These are phyloP conservation scores for Paraphoma sp. DNA, from an alignment of 2,329 filamentous ascomycete genomes.

Conservation along the genomic window DNA sequence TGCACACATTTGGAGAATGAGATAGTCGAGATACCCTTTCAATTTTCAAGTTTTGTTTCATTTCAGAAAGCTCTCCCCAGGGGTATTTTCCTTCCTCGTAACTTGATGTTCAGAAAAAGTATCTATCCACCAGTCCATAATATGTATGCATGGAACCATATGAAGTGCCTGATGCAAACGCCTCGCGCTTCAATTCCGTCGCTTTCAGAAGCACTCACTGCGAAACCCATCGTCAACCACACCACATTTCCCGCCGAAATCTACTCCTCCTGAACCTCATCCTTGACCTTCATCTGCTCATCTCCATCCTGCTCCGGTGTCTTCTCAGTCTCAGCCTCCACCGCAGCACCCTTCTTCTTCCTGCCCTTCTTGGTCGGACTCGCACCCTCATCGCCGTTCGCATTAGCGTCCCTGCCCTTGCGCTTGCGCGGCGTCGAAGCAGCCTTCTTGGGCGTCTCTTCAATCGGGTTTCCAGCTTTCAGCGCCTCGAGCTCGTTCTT, in stretches of 20 bases:
- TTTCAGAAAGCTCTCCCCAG: no score
- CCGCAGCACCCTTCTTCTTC: constrained; percentile 6
- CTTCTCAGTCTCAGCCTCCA: not conserved
- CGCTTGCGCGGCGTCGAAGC: constrained; percentile 14
- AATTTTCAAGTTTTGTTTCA: constrained; percentile 4
- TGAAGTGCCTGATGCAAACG: no score
- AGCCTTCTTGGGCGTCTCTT: constrained; percentile 3
- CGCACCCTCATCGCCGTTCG: constrained; percentile 4
- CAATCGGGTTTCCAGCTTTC: constrained; percentile 11
- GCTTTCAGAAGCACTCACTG: no score
- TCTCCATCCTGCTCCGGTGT: constrained; percentile 1
- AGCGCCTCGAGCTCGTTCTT: constrained; percentile 25
- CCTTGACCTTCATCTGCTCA: constrained; percentile 1
- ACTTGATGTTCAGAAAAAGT: no score
- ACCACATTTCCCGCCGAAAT: not conserved
- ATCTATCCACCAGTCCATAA: no score
- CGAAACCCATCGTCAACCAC: no score
- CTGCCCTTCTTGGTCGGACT: constrained; percentile 15
- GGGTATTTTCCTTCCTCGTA: no score
- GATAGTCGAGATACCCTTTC: constrained; percentile 24
- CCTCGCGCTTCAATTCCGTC: no score
- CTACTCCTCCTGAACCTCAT: constrained; percentile 3
- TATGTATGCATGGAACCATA: no score
- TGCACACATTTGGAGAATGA: not conserved
- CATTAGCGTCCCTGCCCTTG: constrained; percentile 7